Conservation (phyloP, 495 filamentous ascomycete genomes). For the Mycothermus thermophilus region DNA sequence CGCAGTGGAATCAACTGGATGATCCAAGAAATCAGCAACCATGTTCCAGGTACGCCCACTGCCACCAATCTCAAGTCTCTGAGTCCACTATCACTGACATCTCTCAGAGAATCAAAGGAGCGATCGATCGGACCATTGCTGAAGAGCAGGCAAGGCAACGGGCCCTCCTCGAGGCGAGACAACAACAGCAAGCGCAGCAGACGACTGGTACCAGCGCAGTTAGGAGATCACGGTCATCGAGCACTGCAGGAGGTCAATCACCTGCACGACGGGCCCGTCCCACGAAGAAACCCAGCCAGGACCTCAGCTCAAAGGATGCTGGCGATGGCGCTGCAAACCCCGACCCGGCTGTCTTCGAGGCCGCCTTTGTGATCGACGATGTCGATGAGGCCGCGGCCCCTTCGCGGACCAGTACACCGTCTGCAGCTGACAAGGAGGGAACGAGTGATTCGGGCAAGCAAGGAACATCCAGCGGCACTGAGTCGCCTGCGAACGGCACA, state of each 20-base stretch:
- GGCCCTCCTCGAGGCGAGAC: constrained; percentile 21
- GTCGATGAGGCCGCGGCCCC: constrained; percentile 44
- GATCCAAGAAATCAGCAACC: neutral
- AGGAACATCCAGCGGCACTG: constrained; percentile 1
- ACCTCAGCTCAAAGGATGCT: constrained; percentile 17
- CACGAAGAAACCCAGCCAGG: constrained; percentile 36
- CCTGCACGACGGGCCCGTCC: constrained; percentile 28
- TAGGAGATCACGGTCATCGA: constrained; percentile 41
- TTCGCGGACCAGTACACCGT: constrained; percentile 33
- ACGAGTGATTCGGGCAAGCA: constrained; percentile 5
- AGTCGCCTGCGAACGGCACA: too few relatives aligned
- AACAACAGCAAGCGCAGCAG: too few relatives aligned
- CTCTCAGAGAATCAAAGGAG: constrained; percentile 64
- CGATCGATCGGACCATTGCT: constrained; percentile 72
- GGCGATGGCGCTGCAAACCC: constrained; percentile 38
- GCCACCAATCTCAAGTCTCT: too few relatives aligned
- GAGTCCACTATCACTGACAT: too few relatives aligned
- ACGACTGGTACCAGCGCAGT: constrained; percentile 34
- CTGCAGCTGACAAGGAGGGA: constrained; percentile 21
- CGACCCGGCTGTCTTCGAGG: constrained; percentile 75
- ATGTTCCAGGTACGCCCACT: constrained; percentile 25
- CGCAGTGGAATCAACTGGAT: too few relatives aligned
- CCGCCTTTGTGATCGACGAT: constrained; percentile 68
- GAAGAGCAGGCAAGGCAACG: constrained; percentile 76
- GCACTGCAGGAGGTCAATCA: constrained; percentile 21